Evolutionary conservation across 2,329 filamentous ascomycete genomes (phyloP), one percentile per base, ranked within the genome.

Genomic region (Ophiostoma sp.): DNA sequence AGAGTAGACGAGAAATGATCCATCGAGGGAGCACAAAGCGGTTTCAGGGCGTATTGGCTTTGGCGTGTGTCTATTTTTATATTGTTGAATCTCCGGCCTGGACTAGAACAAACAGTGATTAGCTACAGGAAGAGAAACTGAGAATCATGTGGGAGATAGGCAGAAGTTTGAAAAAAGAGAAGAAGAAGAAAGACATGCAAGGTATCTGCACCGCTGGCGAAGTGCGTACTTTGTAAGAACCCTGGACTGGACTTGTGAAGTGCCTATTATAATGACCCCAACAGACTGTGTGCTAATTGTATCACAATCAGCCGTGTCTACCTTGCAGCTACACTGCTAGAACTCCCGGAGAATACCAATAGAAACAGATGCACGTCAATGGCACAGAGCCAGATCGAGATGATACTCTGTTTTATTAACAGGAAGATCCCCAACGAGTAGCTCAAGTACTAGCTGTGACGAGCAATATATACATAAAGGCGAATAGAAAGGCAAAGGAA

Each of bases 1-100:
- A 48, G 17, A 36, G 62, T 41, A 66, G 62, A 66, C 62, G 62
- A 66, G 62, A 66, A 66, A 27, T 20, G 62, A 66, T 15, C 62
- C 60, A 64, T 27, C 7, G 6, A 33, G 60, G 60, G 27, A 2
- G 20, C 60, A 64, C 60, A 64, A 8, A 48, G 44, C 44, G 60
- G 60, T 23, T 57, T 57, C n/a, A 57, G 52, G 52, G n/a, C n/a
- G n/a, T 57, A 27, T 23, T 57, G 52, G 10, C 8, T 57, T 2
- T 48, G 44, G 44, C 20, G 44, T 10, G 41, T 44, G 44, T 57
- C 52, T 57, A 60, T 60, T 31, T 60, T 60, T 60, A 60, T 31
- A 60, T 33, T 36, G 20, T n/a, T 65, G 62, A 39, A 20, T 27
- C 60, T 33, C 23, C 60, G 27, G 23, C 8, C 31, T 23, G 8